Evolutionary conservation across 345 rosid genomes (phyloP), one percentile per base, ranked within the genome.

Genomic region (Limnanthes douglasii): DNA sequence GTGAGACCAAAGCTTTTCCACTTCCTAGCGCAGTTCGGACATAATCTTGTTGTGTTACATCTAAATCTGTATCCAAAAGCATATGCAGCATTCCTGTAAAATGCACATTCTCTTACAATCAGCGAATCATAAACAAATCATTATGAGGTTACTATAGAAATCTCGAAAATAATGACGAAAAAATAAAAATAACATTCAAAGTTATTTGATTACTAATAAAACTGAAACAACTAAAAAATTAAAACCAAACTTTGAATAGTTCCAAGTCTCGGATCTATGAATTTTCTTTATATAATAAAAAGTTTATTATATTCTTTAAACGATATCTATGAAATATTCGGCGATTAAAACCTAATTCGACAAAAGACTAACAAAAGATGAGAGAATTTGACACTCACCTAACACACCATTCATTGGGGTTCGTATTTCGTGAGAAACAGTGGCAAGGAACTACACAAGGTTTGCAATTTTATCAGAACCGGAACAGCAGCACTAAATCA

Each of bases 351-450:
- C n/a, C n/a, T n/a, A n/a, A n/a, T n/a, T n/a, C n/a, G n/a, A n/a
- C n/a, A n/a, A n/a, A n/a, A n/a, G n/a, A n/a, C n/a, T n/a, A n/a
- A 32, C 11, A 8, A 23, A 1, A 25, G 15, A 24, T 34, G 18
- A 18, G 41, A 21, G 5, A 37, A 18, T 38, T 41, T 21, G 18
- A 39, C 44, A 59, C 93, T 72, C 55, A 82, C 97, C 97, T 41
- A 88, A 69, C 57, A 88, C 95, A 53, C 97, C 97, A 52, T 88
- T 88, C 95, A 88, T 83, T 21, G 95, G 97, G 52, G 97, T 88
- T 59, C 97, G 65, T 57, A 88, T 88, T 73, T 88, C 97, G 45
- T 88, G 97, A 30, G 97, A 88, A 56, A 88, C 95, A 4, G 97
- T 88, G 44, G 97, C 97, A 54, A 88, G 97, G 60, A 88, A 88